These are phyloP conservation scores for Malassezia vespertilionis DNA, from an alignment of 1,284 basidiomycete species.

Conservation along the genomic window DNA sequence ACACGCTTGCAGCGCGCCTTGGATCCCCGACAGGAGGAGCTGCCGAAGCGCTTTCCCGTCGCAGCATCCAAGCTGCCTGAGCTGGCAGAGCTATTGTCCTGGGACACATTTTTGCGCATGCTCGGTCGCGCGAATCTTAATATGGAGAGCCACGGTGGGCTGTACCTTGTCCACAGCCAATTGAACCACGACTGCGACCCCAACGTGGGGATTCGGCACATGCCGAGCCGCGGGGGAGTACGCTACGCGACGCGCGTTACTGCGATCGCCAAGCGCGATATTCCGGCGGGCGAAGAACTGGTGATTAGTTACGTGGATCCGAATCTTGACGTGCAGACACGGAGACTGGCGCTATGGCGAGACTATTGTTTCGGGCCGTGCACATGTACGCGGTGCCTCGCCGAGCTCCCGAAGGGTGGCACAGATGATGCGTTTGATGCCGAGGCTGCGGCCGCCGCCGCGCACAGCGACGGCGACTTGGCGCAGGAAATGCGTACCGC, in stretches of 20 bases:
- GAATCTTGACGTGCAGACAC: slow-evolving; percentile 52
- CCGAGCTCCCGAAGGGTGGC: slow-evolving; percentile 49
- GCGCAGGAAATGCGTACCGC: slow-evolving; percentile 32
- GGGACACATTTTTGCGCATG: slow-evolving; percentile 57
- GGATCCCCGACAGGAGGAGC: slow-evolving; percentile 24
- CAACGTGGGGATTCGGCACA: slow-evolving; percentile 62
- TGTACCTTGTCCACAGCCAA: slow-evolving; percentile 75
- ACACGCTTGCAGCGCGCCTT: slow-evolving; percentile 20
- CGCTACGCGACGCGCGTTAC: slow-evolving; percentile 58
- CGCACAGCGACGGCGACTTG: background rate
- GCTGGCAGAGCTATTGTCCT: slow-evolving; percentile 58
- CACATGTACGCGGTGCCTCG: slow-evolving; percentile 55
- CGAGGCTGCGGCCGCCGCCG: slow-evolving; percentile 2
- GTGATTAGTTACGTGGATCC: slow-evolving; percentile 66
- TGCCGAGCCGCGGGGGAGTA: slow-evolving; percentile 53
- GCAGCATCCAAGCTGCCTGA: slow-evolving; percentile 51
- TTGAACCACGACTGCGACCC: slow-evolving; percentile 73
- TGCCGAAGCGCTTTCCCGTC: slow-evolving; percentile 55
- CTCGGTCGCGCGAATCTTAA: slow-evolving; percentile 77
- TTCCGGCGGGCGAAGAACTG: slow-evolving; percentile 64
- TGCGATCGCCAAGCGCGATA: slow-evolving; percentile 58
- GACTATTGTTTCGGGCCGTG: slow-evolving; percentile 48
- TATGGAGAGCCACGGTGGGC: slow-evolving; percentile 71
- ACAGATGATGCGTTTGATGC: slow-evolving; percentile 22
- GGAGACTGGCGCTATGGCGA: slow-evolving; percentile 55